phyloP scores from a whole-genome alignment of 352 stramenopile species.

The Blastocystis sp. region DNA sequence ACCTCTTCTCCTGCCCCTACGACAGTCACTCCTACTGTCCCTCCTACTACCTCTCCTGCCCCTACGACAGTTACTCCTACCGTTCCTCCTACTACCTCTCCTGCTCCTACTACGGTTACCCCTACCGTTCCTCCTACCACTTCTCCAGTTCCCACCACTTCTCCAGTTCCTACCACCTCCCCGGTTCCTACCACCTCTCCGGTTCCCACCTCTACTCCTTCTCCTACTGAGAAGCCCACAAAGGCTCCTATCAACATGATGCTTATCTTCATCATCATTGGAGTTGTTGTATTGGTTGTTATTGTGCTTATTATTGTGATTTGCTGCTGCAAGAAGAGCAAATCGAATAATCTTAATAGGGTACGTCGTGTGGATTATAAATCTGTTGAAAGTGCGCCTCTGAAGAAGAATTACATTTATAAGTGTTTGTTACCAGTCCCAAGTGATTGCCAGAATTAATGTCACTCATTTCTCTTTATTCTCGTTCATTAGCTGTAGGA shows the following conservation, averaged over 20 bases:
- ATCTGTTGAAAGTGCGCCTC: neutral
- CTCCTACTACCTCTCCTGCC: neutral
- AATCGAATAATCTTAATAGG: neutral
- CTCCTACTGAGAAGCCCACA: neutral
- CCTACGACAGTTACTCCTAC: neutral
- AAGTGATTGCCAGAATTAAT: neutral
- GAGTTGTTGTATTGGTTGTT: neutral
- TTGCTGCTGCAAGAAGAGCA: neutral
- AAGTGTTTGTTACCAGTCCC: neutral
- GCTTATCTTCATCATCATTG: neutral
- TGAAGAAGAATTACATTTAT: neutral
- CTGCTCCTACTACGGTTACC: neutral
- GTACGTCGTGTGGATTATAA: neutral
- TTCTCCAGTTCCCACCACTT: neutral
- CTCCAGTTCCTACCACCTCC: neutral
- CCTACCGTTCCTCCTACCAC: neutral
- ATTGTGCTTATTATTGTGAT: neutral
- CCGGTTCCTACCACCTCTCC: neutral
- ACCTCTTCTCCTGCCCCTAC: neutral
- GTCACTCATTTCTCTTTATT: constrained; percentile 14
- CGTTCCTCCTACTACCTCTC: neutral
- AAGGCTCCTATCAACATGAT: neutral
- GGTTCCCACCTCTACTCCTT: neutral
- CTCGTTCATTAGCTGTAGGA: neutral
- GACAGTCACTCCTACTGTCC: neutral